Conservation (phyloP, 1,284 basidiomycete species). For the Lentinula novae-zelandiae region DNA sequence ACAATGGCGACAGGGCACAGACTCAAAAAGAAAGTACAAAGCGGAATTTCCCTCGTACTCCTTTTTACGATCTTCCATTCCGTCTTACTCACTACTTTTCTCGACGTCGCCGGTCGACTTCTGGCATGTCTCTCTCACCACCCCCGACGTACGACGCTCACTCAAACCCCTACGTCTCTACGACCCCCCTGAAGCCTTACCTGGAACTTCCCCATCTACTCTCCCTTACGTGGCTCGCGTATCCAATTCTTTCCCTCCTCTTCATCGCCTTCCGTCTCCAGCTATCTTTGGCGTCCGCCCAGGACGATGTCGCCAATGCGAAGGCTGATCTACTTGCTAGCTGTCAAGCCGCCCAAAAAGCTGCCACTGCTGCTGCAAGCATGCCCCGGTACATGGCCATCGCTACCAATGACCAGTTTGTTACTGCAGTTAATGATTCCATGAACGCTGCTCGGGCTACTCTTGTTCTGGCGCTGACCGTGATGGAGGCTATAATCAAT, state of each 20-base stretch:
- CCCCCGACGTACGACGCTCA: conserved; percentile 53
- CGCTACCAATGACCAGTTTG: conserved; percentile 78
- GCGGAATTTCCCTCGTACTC: neutral
- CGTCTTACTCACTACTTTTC: neutral
- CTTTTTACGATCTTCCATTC: conserved; percentile 6
- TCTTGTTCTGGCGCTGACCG: conserved; percentile 70
- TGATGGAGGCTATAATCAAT: conserved; percentile 84
- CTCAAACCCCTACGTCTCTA: conserved; percentile 31
- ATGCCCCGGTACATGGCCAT: conserved; percentile 86
- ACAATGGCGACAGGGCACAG: neutral
- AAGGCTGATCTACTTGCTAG: conserved; percentile 73
- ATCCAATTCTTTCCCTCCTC: conserved; percentile 80
- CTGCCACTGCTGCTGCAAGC: conserved; percentile 78
- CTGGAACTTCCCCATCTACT: conserved; percentile 80
- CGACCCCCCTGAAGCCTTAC: conserved; percentile 67
- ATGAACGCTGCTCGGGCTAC: conserved; percentile 74
- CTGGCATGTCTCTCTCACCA: conserved; percentile 33
- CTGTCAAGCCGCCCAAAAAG: conserved; percentile 79
- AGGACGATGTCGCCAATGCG: conserved; percentile 64
- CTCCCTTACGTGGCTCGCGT: conserved; percentile 81
- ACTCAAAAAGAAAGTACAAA: conserved; percentile 1
- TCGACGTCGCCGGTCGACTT: conserved; percentile 22
- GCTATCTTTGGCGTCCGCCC: conserved; percentile 66
- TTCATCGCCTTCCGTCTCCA: conserved; percentile 83
- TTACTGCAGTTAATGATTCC: conserved; percentile 73